A percentile compares a stretch with the other conserved stretches of the same genome.
These are phyloP conservation scores for Globisporangium acanthophoron DNA, from an alignment of 352 stramenopile species.

Conservation along the genomic window DNA sequence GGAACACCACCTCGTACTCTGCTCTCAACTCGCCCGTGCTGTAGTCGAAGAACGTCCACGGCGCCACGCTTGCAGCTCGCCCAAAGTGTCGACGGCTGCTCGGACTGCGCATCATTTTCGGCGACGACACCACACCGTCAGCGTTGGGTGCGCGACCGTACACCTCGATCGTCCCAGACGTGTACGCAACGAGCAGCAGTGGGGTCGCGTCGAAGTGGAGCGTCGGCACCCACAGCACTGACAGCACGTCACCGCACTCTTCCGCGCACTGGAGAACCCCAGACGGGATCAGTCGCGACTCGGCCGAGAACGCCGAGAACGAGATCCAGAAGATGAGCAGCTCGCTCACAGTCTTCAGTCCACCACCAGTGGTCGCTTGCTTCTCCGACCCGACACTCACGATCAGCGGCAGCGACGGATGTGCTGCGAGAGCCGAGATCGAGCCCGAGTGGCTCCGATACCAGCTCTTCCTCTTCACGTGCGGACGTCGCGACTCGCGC, in stretches of 20 bases:
- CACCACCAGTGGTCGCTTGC: slow-evolving; percentile 5
- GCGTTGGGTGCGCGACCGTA: slow-evolving; percentile 53
- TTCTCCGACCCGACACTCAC: slow-evolving; percentile 48
- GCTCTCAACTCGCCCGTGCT: slow-evolving; percentile 51
- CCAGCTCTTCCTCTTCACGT: slow-evolving; percentile 78
- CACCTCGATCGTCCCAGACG: slow-evolving; percentile 52
- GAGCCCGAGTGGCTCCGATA: slow-evolving; percentile 65
- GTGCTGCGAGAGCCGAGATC: slow-evolving; percentile 61
- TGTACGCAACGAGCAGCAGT: slow-evolving; percentile 60
- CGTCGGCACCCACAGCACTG: slow-evolving; percentile 78
- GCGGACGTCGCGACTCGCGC: slow-evolving; percentile 21
- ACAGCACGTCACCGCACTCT: slow-evolving; percentile 47
- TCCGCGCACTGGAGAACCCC: slow-evolving; percentile 54
- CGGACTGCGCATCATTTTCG: slow-evolving; percentile 15
- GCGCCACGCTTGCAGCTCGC: slow-evolving; percentile 44
- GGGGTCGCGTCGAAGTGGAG: slow-evolving; percentile 77
- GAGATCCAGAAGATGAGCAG: slow-evolving; percentile 83
- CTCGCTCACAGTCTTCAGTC: slow-evolving; percentile 30
- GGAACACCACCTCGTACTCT: slow-evolving; percentile 60
- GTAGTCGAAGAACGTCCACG: slow-evolving; percentile 76
- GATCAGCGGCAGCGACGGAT: slow-evolving; percentile 71
- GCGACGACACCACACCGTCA: slow-evolving; percentile 52
- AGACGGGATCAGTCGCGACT: slow-evolving; percentile 74
- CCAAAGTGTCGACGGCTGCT: slow-evolving; percentile 14
- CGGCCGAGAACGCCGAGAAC: slow-evolving; percentile 74